phyloP scores from a whole-genome alignment of 2,329 filamentous ascomycete genomes.

The Exophiala calicioides region DNA sequence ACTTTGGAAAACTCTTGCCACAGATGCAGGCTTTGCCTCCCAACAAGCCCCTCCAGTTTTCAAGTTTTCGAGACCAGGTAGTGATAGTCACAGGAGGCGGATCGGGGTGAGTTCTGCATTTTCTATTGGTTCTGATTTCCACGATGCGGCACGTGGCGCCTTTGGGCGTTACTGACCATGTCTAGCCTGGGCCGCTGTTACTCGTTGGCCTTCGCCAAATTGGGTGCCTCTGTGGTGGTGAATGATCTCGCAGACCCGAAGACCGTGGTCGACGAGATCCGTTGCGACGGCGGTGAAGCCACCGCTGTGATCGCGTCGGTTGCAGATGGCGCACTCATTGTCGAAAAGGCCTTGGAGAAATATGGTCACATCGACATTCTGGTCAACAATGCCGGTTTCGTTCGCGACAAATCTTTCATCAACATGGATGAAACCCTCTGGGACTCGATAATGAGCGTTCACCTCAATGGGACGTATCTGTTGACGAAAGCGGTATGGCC shows the following conservation, averaged over 20 bases:
- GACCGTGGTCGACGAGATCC: constrained; percentile 86
- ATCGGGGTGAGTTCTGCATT: constrained; percentile 83
- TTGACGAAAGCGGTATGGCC: constrained; percentile 97
- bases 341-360: constrained; percentile 89
- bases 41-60: constrained; percentile 66
- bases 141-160: constrained; percentile 42
- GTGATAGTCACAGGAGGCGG: constrained; percentile 20
- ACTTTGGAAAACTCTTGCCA: constrained; percentile 83
- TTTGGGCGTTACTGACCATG: constrained; percentile 31
- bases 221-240: constrained; percentile 82
- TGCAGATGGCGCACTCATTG: constrained; percentile 85
- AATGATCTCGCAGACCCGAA: constrained; percentile 96
- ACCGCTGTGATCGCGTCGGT: constrained; percentile 91
- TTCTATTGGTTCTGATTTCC: constrained; percentile 48
- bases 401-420: constrained; percentile 94
- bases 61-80: constrained; percentile 9
- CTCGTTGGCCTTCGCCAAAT: constrained; percentile 80
- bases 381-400: constrained; percentile 96
- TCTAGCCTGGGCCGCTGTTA: constrained; percentile 83
- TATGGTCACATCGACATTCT: constrained; percentile 93
- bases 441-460: constrained; percentile 89
- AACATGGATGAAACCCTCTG: constrained; percentile 97
- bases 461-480: constrained; percentile 93
- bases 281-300: constrained; percentile 83
- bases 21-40: constrained; percentile 73